These are phyloP conservation scores for Neolentinus lepideus DNA, from an alignment of 1,284 basidiomycete species.

Conservation along the genomic window DNA sequence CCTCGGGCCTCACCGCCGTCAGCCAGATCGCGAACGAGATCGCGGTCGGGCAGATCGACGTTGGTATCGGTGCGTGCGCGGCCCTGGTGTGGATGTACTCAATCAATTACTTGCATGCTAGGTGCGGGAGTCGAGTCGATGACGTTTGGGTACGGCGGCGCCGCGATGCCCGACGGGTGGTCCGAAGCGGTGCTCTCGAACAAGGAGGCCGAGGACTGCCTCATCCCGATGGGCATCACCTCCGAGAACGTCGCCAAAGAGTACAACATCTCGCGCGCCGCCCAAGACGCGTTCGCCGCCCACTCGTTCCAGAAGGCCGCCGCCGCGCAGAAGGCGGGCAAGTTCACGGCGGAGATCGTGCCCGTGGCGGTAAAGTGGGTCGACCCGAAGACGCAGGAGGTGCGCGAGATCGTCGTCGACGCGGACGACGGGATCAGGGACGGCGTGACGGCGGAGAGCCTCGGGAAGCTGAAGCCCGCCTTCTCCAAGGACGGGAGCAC, in stretches of 20 bases:
- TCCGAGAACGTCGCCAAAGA: conserved; percentile 92
- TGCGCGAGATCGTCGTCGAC: conserved; percentile 75
- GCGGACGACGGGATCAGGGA: conserved; percentile 89
- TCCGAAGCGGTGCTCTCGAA: conserved; percentile 77
- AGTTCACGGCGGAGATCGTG: conserved; percentile 90
- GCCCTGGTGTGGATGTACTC: background rate
- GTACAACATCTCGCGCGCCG: conserved; percentile 65
- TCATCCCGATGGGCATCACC: conserved; percentile 95
- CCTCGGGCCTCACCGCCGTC: conserved; percentile 85
- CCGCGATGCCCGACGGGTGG: conserved; percentile 64
- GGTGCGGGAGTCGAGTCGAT: conserved; percentile 96
- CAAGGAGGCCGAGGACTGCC: conserved; percentile 85
- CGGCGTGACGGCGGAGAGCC: conserved; percentile 83
- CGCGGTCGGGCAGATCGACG: conserved; percentile 76
- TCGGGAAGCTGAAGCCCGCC: conserved; percentile 90
- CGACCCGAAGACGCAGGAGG: conserved; percentile 85
- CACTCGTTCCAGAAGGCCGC: conserved; percentile 84
- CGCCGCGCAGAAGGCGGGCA: conserved; percentile 83
- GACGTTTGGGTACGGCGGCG: conserved; percentile 80
- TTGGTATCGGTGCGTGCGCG: conserved; percentile 71
- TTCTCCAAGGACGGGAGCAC: conserved; percentile 88
- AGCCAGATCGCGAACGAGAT: conserved; percentile 93
- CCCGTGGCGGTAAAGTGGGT: conserved; percentile 72
- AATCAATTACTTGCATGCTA: conserved; percentile 20
- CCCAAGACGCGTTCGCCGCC: conserved; percentile 85